Evolutionary conservation across 78 protist genomes (phyloP).

Genomic region (Dictyostelium firmibasis): DNA sequence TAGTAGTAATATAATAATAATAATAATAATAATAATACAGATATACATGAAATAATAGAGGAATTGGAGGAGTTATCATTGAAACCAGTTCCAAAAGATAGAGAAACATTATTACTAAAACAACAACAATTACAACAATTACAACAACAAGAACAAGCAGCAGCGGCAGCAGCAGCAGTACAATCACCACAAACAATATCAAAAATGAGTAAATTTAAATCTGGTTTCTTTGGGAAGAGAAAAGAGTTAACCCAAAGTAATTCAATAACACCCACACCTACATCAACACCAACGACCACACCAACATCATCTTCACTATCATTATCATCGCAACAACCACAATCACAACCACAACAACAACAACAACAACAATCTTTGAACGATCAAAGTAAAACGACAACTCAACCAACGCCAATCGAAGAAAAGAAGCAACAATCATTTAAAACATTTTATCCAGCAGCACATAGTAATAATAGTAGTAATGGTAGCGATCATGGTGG

Average conservation of each 20-base stretch:
- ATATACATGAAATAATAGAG: not conserved
- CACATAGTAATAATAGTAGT: not conserved
- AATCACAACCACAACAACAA: not conserved
- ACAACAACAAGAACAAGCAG: not conserved
- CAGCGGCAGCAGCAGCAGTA: conserved; percentile 7
- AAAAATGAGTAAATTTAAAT: not conserved
- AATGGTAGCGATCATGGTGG: not conserved
- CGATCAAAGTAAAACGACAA: not conserved
- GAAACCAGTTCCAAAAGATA: conserved; percentile 6
- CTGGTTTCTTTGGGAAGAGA: not conserved
- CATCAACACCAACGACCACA: not conserved
- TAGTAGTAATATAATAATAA: too few species aligned
- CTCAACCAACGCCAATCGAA: not conserved
- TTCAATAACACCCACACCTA: conserved; percentile 8
- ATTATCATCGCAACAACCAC: not conserved
- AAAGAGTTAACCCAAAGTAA: not conserved
- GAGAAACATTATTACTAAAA: not conserved
- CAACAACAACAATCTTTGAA: not conserved
- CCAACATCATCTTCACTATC: not conserved
- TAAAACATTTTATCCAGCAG: conserved; percentile 26
- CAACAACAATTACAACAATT: not conserved
- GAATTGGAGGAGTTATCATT: not conserved
- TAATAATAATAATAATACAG: not conserved
- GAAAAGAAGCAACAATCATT: not conserved
- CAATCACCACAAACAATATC: not conserved